Percentiles rank a stretch among this genome's conserved stretches.
phyloP scores from a whole-genome alignment of 352 stramenopile genomes.

The Blastocystis sp. region DNA sequence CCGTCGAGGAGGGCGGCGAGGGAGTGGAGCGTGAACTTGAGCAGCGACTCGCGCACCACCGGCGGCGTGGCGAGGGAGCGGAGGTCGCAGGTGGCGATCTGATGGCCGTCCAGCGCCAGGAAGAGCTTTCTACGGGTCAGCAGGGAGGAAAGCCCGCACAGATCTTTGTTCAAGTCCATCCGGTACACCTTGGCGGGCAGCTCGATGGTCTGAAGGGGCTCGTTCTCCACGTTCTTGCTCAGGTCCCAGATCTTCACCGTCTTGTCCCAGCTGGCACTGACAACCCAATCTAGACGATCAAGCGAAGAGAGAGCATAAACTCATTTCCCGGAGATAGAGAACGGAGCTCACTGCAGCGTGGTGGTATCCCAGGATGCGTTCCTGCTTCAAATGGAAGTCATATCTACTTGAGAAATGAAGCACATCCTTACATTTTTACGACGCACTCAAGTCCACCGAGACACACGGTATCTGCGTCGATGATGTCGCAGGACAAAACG shows the following conservation, averaged over 20 bases:
- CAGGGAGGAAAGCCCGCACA: conserved; percentile 73
- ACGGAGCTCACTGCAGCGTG: conserved; percentile 73
- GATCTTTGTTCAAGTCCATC: conserved; percentile 73
- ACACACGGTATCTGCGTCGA: conserved; percentile 77
- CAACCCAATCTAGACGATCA: conserved; percentile 24
- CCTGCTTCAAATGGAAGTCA: conserved; percentile 64
- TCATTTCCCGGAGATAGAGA: conserved; percentile 58
- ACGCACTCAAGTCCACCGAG: conserved; percentile 78
- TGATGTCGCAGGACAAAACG: conserved; percentile 78
- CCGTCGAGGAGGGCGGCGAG: conserved; percentile 76
- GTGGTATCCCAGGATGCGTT: conserved; percentile 70
- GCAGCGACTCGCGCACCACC: conserved; percentile 77
- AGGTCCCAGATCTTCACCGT: conserved; percentile 65
- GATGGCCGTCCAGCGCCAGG: conserved; percentile 59
- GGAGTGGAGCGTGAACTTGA: conserved; percentile 88
- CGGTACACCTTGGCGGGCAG: conserved; percentile 78
- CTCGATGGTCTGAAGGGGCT: conserved; percentile 49
- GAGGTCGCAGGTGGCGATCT: conserved; percentile 81
- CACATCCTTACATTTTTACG: conserved; percentile 52
- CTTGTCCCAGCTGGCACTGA: conserved; percentile 59
- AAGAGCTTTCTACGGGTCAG: conserved; percentile 60
- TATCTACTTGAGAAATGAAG: conserved; percentile 6
- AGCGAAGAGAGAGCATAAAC: neutral
- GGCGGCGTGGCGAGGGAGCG: conserved; percentile 77
- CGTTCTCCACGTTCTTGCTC: neutral